These are phyloP conservation scores for Sporothrix luriei DNA, from an alignment of 2,329 filamentous ascomycete species.

Conservation along the genomic window DNA sequence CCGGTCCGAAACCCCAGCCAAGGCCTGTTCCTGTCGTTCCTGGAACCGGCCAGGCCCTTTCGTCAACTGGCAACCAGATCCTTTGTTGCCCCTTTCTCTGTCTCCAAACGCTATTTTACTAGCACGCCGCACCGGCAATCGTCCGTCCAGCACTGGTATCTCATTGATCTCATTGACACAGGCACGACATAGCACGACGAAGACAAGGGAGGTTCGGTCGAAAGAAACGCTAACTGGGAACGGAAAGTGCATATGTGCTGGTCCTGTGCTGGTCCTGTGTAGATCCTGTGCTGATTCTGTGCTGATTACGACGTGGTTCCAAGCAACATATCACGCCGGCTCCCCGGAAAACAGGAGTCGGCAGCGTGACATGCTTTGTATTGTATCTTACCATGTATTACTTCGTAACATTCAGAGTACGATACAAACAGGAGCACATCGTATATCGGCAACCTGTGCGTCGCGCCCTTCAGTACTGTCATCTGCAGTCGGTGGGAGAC, in stretches of 20 bases:
- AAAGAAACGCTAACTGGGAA: background rate
- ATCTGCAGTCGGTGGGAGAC: background rate
- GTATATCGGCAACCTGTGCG: too few relatives aligned
- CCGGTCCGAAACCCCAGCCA: conserved; percentile 37
- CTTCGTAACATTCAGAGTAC: background rate
- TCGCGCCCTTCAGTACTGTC: background rate
- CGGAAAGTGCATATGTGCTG: background rate
- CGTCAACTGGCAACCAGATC: background rate
- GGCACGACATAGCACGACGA: background rate
- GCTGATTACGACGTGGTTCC: background rate
- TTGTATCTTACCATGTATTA: background rate
- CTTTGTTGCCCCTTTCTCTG: background rate
- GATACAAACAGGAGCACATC: too few relatives aligned
- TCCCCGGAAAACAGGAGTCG: background rate
- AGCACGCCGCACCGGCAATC: too few relatives aligned
- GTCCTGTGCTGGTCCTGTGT: too few relatives aligned
- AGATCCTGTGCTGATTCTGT: too few relatives aligned
- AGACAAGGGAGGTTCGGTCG: background rate
- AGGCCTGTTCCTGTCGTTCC: conserved; percentile 24
- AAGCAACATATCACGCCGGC: background rate
- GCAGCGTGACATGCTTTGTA: background rate
- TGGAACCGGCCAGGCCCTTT: background rate
- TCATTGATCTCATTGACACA: background rate
- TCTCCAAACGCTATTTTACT: background rate
- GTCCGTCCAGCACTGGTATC: background rate